phyloP scores from a whole-genome alignment of 2,329 filamentous ascomycete genomes.

The Paecilomyces variotii region DNA sequence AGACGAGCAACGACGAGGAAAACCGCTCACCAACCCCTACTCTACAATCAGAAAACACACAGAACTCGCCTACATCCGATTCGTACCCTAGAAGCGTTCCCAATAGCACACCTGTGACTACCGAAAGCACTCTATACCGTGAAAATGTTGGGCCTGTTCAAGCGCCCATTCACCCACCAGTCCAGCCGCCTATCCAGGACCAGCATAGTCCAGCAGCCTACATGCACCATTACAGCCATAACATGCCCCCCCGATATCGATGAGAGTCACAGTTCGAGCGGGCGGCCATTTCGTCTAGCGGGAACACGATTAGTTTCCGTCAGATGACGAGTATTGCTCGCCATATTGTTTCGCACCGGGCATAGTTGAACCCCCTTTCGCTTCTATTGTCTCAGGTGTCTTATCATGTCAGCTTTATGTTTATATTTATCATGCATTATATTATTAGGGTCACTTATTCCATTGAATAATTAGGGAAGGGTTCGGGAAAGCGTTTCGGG shows the following conservation, averaged over 20 bases:
- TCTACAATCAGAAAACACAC: neutral
- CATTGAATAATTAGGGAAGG: neutral
- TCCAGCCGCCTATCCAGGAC: neutral
- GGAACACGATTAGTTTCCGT: neutral
- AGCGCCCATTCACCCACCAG: neutral
- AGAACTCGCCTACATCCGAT: neutral
- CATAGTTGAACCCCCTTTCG: neutral
- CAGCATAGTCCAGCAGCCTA: neutral
- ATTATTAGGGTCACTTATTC: neutral
- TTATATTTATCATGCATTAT: neutral
- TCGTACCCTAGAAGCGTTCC: neutral
- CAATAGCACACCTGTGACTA: neutral
- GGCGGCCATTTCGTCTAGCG: neutral
- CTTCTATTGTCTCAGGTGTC: neutral
- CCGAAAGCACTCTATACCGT: neutral
- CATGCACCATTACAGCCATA: neutral
- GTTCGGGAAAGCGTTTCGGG: neutral
- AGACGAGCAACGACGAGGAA: neutral
- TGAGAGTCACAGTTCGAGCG: neutral
- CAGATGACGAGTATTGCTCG: neutral
- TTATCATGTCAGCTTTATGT: neutral
- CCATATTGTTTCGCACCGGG: neutral
- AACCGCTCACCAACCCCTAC: neutral
- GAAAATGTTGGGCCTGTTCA: neutral
- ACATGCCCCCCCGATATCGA: neutral